Conservation (phyloP, 108 stramenopile genomes). For the Cyclotella baltica region DNA sequence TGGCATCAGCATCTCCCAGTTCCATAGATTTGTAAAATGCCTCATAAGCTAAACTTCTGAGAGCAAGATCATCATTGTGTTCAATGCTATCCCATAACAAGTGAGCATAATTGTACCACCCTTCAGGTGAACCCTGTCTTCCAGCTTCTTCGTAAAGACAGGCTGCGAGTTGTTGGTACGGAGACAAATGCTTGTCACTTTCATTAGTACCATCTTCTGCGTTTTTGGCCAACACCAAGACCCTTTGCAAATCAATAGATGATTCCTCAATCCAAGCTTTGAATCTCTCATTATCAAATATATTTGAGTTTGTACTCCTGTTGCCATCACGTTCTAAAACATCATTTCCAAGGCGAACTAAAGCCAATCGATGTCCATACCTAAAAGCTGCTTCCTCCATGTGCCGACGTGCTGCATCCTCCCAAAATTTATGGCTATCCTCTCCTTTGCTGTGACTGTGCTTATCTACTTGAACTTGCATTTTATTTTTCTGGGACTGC, state of each 20-base stretch:
- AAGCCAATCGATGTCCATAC: constrained; percentile 64
- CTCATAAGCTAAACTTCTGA: constrained; percentile 57
- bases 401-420: constrained; percentile 36
- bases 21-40: constrained; percentile 75
- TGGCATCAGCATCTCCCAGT: constrained; percentile 81
- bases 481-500: constrained; percentile 51
- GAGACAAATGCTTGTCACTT: neutral
- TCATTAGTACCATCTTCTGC: neutral
- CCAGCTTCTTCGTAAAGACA: constrained; percentile 66
- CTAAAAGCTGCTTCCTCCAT: constrained; percentile 70
- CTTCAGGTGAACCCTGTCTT: constrained; percentile 64
- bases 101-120: constrained; percentile 84
- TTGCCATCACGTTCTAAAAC: constrained; percentile 48
- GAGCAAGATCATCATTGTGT: neutral
- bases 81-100: constrained; percentile 68
- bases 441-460: neutral
- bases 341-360: constrained; percentile 70
- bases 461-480: constrained; percentile 27
- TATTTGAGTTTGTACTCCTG: neutral
- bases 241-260: constrained; percentile 30
- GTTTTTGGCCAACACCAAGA: constrained; percentile 12
- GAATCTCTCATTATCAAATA: constrained; percentile 33
- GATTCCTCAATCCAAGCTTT: constrained; percentile 43
- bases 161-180: constrained; percentile 40
- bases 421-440: constrained; percentile 32